Evolutionary conservation across 2,329 filamentous ascomycete genomes (phyloP).

Genomic region (Paecilomyces variotii): DNA sequence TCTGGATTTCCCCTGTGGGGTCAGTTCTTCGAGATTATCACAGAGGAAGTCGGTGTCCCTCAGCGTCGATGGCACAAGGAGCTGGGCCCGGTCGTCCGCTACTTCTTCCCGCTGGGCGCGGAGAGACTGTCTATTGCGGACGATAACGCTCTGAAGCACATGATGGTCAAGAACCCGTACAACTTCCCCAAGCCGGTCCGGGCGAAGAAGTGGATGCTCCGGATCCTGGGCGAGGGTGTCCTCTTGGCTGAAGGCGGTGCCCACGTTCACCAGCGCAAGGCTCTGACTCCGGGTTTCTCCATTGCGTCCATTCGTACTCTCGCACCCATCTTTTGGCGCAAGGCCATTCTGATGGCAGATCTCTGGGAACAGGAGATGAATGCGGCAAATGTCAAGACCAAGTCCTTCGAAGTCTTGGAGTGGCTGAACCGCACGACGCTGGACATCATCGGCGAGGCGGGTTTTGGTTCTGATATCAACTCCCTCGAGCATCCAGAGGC

Average conservation of each 20-base stretch:
- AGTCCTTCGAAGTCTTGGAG: slow-evolving; percentile 31
- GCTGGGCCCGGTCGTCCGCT: slow-evolving; percentile 37
- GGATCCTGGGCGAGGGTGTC: slow-evolving; percentile 38
- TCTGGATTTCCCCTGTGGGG: slow-evolving; percentile 36
- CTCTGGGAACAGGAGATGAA: slow-evolving; percentile 32
- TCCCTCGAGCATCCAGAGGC: slow-evolving; percentile 31
- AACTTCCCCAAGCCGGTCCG: slow-evolving; percentile 32
- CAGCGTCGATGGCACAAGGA: slow-evolving; percentile 37
- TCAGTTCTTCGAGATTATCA: slow-evolving; percentile 36
- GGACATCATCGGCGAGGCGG: slow-evolving; percentile 38
- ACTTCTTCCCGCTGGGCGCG: slow-evolving; percentile 40
- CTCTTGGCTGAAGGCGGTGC: slow-evolving; percentile 36
- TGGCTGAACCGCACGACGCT: slow-evolving; percentile 39
- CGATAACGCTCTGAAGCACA: slow-evolving; percentile 37
- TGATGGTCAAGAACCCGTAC: slow-evolving; percentile 38
- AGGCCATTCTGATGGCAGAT: slow-evolving; percentile 36
- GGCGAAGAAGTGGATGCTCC: slow-evolving; percentile 35
- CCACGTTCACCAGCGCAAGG: slow-evolving; percentile 36
- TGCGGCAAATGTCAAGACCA: slow-evolving; percentile 17
- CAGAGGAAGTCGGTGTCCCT: slow-evolving; percentile 34
- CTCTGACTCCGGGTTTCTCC: slow-evolving; percentile 31
- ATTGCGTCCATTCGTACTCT: slow-evolving; percentile 32
- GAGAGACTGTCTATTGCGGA: slow-evolving; percentile 39
- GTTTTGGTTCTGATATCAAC: slow-evolving; percentile 35
- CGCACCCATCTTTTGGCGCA: slow-evolving; percentile 35